These are phyloP conservation scores for Erythrobasidium hasegawianum DNA, from an alignment of 1,284 basidiomycete genomes.

Conservation along the genomic window DNA sequence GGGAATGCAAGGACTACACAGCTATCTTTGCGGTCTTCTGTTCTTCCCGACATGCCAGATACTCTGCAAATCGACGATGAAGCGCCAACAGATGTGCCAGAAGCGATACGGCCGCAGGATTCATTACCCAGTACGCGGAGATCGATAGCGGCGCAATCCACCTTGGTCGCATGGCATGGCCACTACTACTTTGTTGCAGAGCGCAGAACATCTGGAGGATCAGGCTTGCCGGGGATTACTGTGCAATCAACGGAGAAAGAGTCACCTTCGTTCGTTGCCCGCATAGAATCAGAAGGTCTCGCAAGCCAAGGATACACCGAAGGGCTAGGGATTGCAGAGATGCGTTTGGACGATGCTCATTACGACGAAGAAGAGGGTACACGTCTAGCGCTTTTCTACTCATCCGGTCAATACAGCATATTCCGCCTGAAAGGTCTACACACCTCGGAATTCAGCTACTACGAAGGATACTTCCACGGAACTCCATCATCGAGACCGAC, in stretches of 20 bases:
- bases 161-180: not conserved
- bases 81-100: constrained; percentile 24
- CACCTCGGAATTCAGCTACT: not conserved
- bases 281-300: constrained; percentile 8
- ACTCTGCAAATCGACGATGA: not conserved
- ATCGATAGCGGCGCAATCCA: constrained; percentile 9
- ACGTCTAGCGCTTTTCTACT: constrained; percentile 44
- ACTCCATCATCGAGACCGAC: constrained; percentile 19
- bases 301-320: not conserved
- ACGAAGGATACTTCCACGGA: constrained; percentile 7
- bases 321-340: constrained; percentile 36
- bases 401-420: constrained; percentile 45
- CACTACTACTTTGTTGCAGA: constrained; percentile 5
- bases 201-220: not conserved
- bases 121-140: not conserved
- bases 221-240: not conserved
- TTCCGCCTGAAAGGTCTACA: constrained; percentile 36
- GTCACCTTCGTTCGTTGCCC: not conserved
- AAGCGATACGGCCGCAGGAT: not conserved
- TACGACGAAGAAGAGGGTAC: not conserved
- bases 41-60: constrained; percentile 28
- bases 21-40: constrained; percentile 28
- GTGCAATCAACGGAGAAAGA: not conserved
- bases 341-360: constrained; percentile 37
- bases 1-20: constrained; percentile 36